phyloP scores from a whole-genome alignment of 1,284 basidiomycete genomes.

The Trichosporon asahii region DNA sequence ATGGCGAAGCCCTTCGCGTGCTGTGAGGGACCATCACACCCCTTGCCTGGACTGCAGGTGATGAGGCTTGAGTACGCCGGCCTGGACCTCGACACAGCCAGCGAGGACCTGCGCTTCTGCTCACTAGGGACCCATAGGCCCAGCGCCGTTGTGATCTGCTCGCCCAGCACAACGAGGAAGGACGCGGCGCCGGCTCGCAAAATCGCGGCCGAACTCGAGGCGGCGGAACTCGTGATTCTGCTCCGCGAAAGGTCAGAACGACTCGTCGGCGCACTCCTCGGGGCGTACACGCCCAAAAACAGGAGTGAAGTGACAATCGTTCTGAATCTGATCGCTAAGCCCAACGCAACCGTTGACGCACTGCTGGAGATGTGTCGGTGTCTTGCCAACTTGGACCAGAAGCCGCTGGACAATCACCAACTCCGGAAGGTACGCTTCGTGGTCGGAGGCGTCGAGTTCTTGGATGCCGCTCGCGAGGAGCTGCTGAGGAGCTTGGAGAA shows the following conservation, averaged over 20 bases:
- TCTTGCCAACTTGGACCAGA: background rate
- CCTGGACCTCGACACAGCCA: background rate
- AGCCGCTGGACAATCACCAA: background rate
- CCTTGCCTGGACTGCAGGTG: background rate
- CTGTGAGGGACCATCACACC: background rate
- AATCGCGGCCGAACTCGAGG: background rate
- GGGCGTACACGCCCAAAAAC: background rate
- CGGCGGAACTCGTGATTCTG: background rate
- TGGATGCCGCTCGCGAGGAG: background rate
- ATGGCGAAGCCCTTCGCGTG: background rate
- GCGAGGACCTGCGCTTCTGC: background rate
- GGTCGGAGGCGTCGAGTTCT: background rate
- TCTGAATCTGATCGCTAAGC: background rate
- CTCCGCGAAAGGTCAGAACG: background rate
- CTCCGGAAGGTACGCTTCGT: background rate
- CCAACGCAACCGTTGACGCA: background rate
- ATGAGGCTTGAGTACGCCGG: background rate
- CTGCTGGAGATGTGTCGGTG: background rate
- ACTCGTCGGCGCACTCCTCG: background rate
- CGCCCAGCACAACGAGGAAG: background rate
- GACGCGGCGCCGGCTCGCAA: background rate
- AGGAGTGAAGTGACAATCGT: background rate
- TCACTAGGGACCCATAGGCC: background rate
- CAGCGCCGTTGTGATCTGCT: background rate
- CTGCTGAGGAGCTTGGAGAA: background rate